Evolutionary conservation across 2,329 filamentous ascomycete species (phyloP).

Genomic region (Cytospora piceicola): DNA sequence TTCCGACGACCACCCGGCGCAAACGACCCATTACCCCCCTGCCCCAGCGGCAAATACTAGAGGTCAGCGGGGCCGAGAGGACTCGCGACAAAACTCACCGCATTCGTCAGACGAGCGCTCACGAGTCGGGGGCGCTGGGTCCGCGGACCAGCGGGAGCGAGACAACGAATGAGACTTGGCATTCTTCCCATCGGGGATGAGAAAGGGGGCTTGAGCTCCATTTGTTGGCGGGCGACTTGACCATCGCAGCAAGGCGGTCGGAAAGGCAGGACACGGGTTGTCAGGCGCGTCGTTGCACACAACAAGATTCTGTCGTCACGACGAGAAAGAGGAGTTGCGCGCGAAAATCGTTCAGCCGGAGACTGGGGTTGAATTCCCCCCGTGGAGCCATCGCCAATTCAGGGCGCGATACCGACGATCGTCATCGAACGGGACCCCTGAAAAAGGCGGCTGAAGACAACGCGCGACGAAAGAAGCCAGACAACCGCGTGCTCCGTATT

Average conservation of each 20-base stretch:
- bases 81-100: conserved; percentile 41
- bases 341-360: not conserved
- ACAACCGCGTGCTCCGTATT: conserved; percentile 9
- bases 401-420: conserved; percentile 20
- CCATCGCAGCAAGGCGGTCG: not conserved
- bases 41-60: conserved; percentile 36
- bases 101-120: conserved; percentile 42
- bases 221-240: conserved; percentile 20
- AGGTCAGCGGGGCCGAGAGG: conserved; percentile 35
- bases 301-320: not conserved
- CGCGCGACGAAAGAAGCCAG: conserved; percentile 19
- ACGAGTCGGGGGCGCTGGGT: conserved; percentile 41
- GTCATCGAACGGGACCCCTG: conserved; percentile 15
- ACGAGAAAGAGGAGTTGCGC: not conserved
- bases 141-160: conserved; percentile 39
- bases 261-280: not conserved
- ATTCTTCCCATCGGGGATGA: conserved; percentile 32
- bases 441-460: conserved; percentile 14
- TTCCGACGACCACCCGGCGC: conserved; percentile 44
- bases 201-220: conserved; percentile 14
- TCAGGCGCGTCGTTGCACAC: not conserved
- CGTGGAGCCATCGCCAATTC: conserved; percentile 6
- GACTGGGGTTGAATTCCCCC: not conserved
- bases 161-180: conserved; percentile 39
- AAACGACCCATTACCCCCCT: conserved; percentile 33